Conservation (phyloP, 176 grass and related monocot genomes). For the Eleusine indica region DNA sequence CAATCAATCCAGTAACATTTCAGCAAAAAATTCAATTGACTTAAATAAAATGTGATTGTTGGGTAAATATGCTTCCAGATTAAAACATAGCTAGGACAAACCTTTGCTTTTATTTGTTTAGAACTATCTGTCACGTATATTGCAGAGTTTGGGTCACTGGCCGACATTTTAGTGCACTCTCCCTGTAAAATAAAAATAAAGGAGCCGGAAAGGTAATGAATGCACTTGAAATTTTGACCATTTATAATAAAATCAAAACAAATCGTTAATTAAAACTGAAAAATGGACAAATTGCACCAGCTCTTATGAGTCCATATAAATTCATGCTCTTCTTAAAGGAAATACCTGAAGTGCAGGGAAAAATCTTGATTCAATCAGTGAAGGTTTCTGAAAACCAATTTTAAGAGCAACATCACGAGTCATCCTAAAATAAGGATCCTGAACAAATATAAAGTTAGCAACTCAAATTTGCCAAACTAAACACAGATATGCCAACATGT, state of each 20-base stretch:
- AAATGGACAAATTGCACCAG: no score
- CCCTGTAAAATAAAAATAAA: constrained; percentile 56
- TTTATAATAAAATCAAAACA: no score
- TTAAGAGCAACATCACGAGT: constrained; percentile 97
- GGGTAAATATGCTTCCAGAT: not conserved
- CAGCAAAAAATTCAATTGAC: not conserved
- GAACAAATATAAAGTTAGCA: constrained; percentile 15
- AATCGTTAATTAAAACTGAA: no score
- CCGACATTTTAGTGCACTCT: constrained; percentile 97
- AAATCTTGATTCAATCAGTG: constrained; percentile 93
- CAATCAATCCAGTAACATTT: not conserved
- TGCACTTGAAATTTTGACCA: no score
- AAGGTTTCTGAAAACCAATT: constrained; percentile 90
- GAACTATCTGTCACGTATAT: constrained; percentile 91
- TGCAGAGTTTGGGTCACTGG: constrained; percentile 93
- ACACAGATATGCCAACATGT: not conserved
- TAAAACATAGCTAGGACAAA: constrained; percentile 25
- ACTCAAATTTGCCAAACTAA: constrained; percentile 16
- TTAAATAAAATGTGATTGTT: not conserved
- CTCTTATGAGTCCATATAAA: no score
- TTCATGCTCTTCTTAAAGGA: not conserved
- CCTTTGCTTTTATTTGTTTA: constrained; percentile 94
- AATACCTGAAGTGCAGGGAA: constrained; percentile 97
- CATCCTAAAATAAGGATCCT: constrained; percentile 99
- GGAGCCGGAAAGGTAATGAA: no score